A percentile compares a stretch with the other conserved stretches of the same genome.
Evolutionary conservation across 805 yeast genomes (phyloP).

Genomic region (Dipodascus geniculatus): DNA sequence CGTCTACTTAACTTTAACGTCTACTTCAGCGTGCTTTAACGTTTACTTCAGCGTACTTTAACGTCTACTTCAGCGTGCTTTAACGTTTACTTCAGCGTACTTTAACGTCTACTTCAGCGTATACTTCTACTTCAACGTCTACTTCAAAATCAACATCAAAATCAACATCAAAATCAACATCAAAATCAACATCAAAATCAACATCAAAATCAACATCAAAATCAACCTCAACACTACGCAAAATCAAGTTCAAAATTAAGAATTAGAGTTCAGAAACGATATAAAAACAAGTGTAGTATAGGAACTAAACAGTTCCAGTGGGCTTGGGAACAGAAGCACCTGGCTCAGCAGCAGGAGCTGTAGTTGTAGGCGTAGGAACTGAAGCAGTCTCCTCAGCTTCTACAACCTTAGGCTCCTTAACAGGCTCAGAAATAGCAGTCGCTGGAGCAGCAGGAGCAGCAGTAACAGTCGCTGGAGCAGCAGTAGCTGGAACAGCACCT

Average conservation of each 20-base stretch:
- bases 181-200: no score
- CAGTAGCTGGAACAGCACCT: conserved; percentile 1
- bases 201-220: no score
- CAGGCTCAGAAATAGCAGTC: not conserved
- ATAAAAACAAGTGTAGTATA: not conserved
- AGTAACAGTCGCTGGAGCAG: conserved; percentile 2
- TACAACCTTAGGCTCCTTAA: not conserved
- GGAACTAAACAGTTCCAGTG: not conserved
- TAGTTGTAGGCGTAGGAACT: not conserved
- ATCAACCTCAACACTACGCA: not conserved
- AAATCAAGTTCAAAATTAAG: not conserved
- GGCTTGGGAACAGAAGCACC: not conserved
- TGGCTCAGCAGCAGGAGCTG: not conserved
- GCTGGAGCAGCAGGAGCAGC: not conserved
- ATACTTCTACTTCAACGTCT: no score
- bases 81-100: no score
- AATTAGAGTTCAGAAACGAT: not conserved
- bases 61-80: no score
- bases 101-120: no score
- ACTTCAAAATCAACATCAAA: no score
- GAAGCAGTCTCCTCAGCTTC: no score
- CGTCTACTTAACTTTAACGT: no score
- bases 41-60: no score
- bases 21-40: no score
- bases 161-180: no score